Evolutionary conservation across 768 basidiomycete species (phyloP).

Genomic region (Pisolithus marmoratus): DNA sequence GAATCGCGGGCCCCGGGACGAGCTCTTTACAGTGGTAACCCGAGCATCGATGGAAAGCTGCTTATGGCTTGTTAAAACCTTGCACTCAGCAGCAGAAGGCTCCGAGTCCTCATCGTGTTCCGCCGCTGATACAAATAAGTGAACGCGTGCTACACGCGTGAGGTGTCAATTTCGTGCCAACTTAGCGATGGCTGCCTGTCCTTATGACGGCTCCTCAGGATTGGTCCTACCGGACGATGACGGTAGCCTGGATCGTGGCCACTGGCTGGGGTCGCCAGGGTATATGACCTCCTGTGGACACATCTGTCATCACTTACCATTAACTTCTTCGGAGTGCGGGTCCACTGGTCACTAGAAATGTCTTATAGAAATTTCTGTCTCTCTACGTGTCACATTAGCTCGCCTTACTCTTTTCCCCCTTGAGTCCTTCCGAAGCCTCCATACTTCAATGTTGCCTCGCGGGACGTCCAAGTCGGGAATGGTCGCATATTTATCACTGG

Average conservation of each 20-base stretch:
- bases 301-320: slow-evolving; percentile 68
- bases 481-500: slow-evolving; percentile 93
- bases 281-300: slow-evolving; percentile 63
- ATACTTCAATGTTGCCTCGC: slow-evolving; percentile 81
- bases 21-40: slow-evolving; percentile 2
- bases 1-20: slow-evolving; percentile 5
- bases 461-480: slow-evolving; percentile 83
- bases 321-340: slow-evolving; percentile 77
- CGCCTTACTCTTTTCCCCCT: neutral
- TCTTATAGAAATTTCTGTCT: slow-evolving; percentile 53
- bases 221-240: slow-evolving; percentile 42
- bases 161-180: neutral
- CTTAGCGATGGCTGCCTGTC: neutral
- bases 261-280: slow-evolving; percentile 50
- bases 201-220: slow-evolving; percentile 46
- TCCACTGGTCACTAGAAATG: slow-evolving; percentile 95
- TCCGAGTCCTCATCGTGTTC: slow-evolving; percentile 4
- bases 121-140: neutral
- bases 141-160: neutral
- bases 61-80: slow-evolving; percentile 30
- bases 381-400: neutral
- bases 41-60: neutral
- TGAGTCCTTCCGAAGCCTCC: slow-evolving; percentile 52
- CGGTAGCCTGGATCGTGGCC: slow-evolving; percentile 29
- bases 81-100: slow-evolving; percentile 21